Evolutionary conservation across 306 rosid genomes (phyloP), one percentile per base, ranked within the genome.

Genomic region (Astragalus membranaceus): DNA sequence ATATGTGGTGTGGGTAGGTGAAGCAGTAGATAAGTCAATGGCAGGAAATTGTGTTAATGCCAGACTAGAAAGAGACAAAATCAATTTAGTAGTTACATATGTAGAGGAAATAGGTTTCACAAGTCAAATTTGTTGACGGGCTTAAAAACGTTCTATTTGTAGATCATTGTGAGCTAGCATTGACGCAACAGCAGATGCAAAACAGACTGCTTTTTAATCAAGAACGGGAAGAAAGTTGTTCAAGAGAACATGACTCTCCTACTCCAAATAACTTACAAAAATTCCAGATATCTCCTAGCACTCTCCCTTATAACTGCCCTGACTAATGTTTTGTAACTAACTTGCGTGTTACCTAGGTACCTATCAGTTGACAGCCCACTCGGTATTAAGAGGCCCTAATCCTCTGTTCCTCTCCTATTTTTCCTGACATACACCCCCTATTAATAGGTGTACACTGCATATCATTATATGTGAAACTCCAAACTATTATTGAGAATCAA

Each of bases 101-200:
- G 64, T 14, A 56, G 47, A 56, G 52, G 14, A 56, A 66, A 67
- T 32, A 75, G 13, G 62, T 66, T 56, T 58, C 46, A 14, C 69
- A 23, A 7, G 57, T 13, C 42, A 72, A 72, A 37, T 46, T 36
- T 14, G 32, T 47, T 64, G 42, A 3, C 30, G 71, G 39, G 56
- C 47, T 37, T 78, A 56, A 64, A 54, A 54, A 32, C 43, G 44
- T 20, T 49, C 42, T 26, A 49, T 41, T 60, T 53, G 7, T 70
- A 33, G 26, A 52, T 54, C 54, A 66, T 52, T 46, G 29, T 44
- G 67, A 53, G 60, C 14, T 13, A 61, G 53, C 70, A 69, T 55
- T 44, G 41, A 59, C 55, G 69, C 29, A 64, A 52, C 48, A 52
- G 15, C 54, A 53, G 6, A 70, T 70, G 49, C 6, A 47, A 64